Evolutionary conservation across 306 rosid genomes (phyloP), one percentile per base, ranked within the genome.

Genomic region (Psophocarpus tetragonolobus): DNA sequence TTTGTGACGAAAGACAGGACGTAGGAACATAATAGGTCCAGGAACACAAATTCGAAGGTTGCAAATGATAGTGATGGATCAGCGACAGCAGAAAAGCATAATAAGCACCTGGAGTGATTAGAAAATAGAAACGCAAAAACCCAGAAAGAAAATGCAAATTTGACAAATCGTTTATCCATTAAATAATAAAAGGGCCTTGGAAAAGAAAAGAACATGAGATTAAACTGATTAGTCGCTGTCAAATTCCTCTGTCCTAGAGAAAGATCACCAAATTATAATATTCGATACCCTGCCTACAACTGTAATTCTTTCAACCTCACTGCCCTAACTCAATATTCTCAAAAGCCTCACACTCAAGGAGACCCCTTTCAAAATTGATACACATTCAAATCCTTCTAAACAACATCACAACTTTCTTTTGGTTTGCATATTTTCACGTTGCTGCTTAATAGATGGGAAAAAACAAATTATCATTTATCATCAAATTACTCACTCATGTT

Each of bases 181-280:
- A 12, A 23, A 44, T 18, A 24, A 8, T 30, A 9, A 76, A 71
- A 45, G 45, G 54, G 33, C 80, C 35, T 82, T 66, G 88, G 86
- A 79, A 82, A 85, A 85, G 86, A 74, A 79, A 47, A 39, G 35
- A 71, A 73, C 68, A 61, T 30, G 24, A 81, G 69, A 66, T 44
- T 74, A 74, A 38, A 56, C 69, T 24, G 65, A 81, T 65, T 65
- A 57, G 85, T 82, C 87, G 1, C 81, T 79, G 41, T 85, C 89
- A 82, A 14, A 21, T 66, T 75, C 62, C 74, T 75, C 50, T 74
- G 65, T 85, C 64, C 77, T 18, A 68, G 75, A 78, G 33, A 67
- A 39, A 38, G 21, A 17, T 78, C 60, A 45, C 32, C 77, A 26
- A 14, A 39, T 42, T 70, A 17, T 20, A 51, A 51, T 51, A 20